Evolutionary conservation across 495 filamentous ascomycete genomes (phyloP), one percentile per base, ranked within the genome.

Genomic region (Umbilicaria muhlenbergii): DNA sequence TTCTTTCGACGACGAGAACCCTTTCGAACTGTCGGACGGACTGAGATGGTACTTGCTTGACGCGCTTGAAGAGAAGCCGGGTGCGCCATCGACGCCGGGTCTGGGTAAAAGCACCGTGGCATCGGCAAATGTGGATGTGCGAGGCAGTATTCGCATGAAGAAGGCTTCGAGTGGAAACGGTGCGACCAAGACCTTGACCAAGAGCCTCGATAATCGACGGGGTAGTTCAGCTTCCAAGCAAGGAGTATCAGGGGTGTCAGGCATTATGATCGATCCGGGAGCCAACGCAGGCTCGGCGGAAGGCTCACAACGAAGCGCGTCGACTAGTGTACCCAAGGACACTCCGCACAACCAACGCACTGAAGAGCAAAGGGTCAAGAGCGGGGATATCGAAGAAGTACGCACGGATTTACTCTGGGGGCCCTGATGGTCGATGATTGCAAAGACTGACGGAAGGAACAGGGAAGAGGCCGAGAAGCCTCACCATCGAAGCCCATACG

Each of bases 31-130:
- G 13, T 94, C 87, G 0, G 91, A 99, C 54, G 91, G 91, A 14
- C 67, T 99, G 14, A 74, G 89, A 24, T 99, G 91, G 91, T 96
- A 94, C 54, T 73, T 96, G 2, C 73, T 96, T 10, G 89, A 99
- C 55, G 91, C 91, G 0, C 70, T 71, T 2, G 91, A 99, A 54
- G 91, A 96, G 58, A 95, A 94, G 57, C 75, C 83, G 6, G 91
- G 89, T n/a, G 92, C 91, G 3, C 91, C 91, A 2, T 78, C 78
- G 11, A 96, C 86, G 0, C 87, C 91, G 0, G 88, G 92, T 0
- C 65, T 92, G 32, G 80, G 80, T 12, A 91, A 87, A 58, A 85
- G 77, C 52, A 95, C 91, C 1, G 91, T 95, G 15, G 84, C 85
- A 8, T 80, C 81, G n/a, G 81, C 85, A 39, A 75, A 81, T 41